Conservation (phyloP, 352 stramenopile genomes). For the Pythium biforme region DNA sequence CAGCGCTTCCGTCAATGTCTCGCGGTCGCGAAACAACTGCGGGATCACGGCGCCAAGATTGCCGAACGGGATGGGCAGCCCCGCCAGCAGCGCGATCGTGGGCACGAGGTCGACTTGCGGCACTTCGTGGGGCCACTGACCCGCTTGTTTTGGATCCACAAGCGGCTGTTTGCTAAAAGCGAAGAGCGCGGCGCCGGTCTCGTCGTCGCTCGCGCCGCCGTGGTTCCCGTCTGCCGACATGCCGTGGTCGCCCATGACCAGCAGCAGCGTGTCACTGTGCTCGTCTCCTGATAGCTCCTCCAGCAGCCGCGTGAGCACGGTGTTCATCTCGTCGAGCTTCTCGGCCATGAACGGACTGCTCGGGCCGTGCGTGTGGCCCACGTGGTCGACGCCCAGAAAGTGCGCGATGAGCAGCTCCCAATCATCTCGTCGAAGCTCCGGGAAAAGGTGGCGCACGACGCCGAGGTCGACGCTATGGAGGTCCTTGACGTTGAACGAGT, state of each 20-base stretch:
- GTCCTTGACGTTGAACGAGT: conserved; percentile 98
- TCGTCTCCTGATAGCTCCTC: conserved; percentile 36
- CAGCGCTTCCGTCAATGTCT: conserved; percentile 62
- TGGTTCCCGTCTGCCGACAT: conserved; percentile 99
- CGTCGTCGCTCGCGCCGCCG: conserved; percentile 94
- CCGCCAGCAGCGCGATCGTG: conserved; percentile 92
- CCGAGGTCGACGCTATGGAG: conserved; percentile 97
- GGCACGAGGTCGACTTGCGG: conserved; percentile 97
- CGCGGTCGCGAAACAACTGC: conserved; percentile 76
- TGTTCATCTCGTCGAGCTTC: conserved; percentile 97
- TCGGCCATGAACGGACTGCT: conserved; percentile 92
- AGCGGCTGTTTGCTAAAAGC: conserved; percentile 76
- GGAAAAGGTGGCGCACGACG: conserved; percentile 71
- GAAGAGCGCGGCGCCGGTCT: conserved; percentile 95
- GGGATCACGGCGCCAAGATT: conserved; percentile 94
- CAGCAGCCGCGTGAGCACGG: conserved; percentile 76
- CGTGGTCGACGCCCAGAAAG: conserved; percentile 96
- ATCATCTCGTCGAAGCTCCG: conserved; percentile 50
- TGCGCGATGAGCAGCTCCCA: conserved; percentile 87
- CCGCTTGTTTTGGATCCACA: conserved; percentile 16
- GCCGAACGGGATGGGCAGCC: conserved; percentile 95
- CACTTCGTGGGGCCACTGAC: conserved; percentile 39
- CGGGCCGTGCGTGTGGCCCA: conserved; percentile 97
- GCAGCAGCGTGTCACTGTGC: conserved; percentile 76
- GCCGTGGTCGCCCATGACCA: conserved; percentile 97